Base-by-base conservation (phyloP, 768 basidiomycete genomes). In the Calocybe gangraenosa region DNA sequence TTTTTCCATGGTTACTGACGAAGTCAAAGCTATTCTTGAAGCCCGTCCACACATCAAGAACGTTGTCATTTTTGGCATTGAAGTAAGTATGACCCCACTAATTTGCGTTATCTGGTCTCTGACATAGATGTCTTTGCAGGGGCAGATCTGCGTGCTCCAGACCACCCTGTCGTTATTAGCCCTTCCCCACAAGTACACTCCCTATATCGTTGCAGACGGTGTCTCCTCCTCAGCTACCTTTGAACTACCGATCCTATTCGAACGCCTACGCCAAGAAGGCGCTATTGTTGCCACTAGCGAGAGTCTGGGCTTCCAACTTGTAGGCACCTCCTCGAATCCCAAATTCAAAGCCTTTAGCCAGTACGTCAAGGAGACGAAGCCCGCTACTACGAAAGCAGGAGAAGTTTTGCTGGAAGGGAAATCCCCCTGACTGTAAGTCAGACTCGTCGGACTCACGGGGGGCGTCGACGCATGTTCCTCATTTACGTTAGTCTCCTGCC, bases 81-180 rank as follows among this genome's bases (percentile, higher is more conserved):
- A 95, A 74, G 91, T 88, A 51, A 42, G 42, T 34, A 21, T 44
- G 20, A 3, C 21, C 25, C 25, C 15, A 38, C 11, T 20, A 11
- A 22, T 15, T 5, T 8, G 7, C 22, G 3, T 20, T 31, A 28
- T 4, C 32, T 22, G n/a, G n/a, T n/a, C n/a, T n/a, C n/a, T 13
- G 25, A 13, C 22, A 36, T n/a, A 34, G 28, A 37, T 6, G 11
- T 32, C 9, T 49, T n/a, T 51, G 13, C 52, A 93, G 92, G 78
- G 87, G 13, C 93, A 95, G 55, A 81, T 96, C 49, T 96, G 93
- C 57, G 80, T 95, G 7, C 73, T 92, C 5, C 92, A 95, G 62
- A 88, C 91, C 0, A 74, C 84, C 0, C 67, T 93, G 14, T 82
- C 86, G 48, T 73, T 95, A 10, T 62, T 86, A 2, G 46, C 58